Evolutionary conservation across 768 basidiomycete species (phyloP).

Genomic region (Calocybe gangraenosa): DNA sequence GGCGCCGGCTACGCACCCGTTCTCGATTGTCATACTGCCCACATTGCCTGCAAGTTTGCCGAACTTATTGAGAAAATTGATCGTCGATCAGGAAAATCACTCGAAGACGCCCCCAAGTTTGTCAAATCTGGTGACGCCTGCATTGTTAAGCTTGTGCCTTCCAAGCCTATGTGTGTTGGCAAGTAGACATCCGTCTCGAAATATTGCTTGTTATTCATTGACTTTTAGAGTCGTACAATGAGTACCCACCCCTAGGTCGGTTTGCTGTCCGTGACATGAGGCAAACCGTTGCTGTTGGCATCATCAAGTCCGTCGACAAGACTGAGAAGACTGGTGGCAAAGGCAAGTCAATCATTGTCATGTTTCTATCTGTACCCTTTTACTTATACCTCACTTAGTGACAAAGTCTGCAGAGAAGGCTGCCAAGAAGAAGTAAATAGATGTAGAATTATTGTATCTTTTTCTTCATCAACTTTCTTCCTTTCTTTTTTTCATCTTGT

Average conservation of each 20-base stretch:
- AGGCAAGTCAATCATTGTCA: slow-evolving; percentile 57
- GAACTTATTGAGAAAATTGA: slow-evolving; percentile 99
- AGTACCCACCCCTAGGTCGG: slow-evolving; percentile 99
- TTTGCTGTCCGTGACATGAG: slow-evolving; percentile 99
- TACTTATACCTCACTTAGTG: slow-evolving; percentile 37
- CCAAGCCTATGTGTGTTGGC: slow-evolving; percentile 79
- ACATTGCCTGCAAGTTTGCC: slow-evolving; percentile 99
- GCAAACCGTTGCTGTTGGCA: slow-evolving; percentile 97
- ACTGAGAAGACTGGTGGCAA: slow-evolving; percentile 86
- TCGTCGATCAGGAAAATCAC: slow-evolving; percentile 92
- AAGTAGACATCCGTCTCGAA: slow-evolving; percentile 15
- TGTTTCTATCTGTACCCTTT: not conserved
- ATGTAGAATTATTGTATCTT: slow-evolving; percentile 68
- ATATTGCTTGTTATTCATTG: not conserved
- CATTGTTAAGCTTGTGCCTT: slow-evolving; percentile 95
- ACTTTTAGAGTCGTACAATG: slow-evolving; percentile 72
- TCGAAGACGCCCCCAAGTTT: slow-evolving; percentile 89
- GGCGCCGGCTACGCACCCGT: slow-evolving; percentile 99
- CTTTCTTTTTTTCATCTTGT: slow-evolving; percentile 32
- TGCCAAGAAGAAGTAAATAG: slow-evolving; percentile 91
- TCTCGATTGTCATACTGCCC: slow-evolving; percentile 99
- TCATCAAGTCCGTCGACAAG: slow-evolving; percentile 98
- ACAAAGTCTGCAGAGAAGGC: slow-evolving; percentile 98
- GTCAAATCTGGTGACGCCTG: slow-evolving; percentile 99
- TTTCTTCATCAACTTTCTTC: slow-evolving; percentile 47